Conservation (phyloP, 2,329 filamentous ascomycete genomes). For the Exophiala bonariae region DNA sequence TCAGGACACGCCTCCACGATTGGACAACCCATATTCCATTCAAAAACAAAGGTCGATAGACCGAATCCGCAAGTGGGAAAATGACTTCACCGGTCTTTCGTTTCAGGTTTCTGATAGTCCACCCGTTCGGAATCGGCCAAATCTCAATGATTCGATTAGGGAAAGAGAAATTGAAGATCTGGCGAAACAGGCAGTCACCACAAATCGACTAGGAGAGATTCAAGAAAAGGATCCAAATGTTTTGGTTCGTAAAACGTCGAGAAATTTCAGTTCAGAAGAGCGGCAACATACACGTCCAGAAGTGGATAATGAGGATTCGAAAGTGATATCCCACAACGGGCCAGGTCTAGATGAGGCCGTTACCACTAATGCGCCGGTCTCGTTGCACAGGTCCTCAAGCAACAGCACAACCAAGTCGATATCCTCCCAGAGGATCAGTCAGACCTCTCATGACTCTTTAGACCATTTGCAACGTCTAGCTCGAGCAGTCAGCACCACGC, state of each 20-base stretch:
- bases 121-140: conserved; percentile 27
- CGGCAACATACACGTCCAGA: conserved; percentile 15
- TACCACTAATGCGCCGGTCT: conserved; percentile 40
- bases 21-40: conserved; percentile 18
- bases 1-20: conserved; percentile 23
- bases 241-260: conserved; percentile 20
- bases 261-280: conserved; percentile 18
- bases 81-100: conserved; percentile 32
- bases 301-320: conserved; percentile 6
- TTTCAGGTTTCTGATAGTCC: conserved; percentile 35
- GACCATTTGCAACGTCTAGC: conserved; percentile 45
- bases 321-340: no score
- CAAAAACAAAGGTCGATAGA: conserved; percentile 23
- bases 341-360: conserved; percentile 26
- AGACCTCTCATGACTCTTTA: conserved; percentile 19
- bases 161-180: conserved; percentile 27
- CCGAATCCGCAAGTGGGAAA: conserved; percentile 28
- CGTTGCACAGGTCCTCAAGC: conserved; percentile 35
- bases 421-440: conserved; percentile 29
- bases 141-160: conserved; percentile 24
- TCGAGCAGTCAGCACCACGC: conserved; percentile 29
- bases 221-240: conserved; percentile 22
- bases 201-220: conserved; percentile 26
- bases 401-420: conserved; percentile 13
- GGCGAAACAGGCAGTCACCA: conserved; percentile 22